Conservation (phyloP, 768 basidiomycete species). For the Pleurotus sapidus region DNA sequence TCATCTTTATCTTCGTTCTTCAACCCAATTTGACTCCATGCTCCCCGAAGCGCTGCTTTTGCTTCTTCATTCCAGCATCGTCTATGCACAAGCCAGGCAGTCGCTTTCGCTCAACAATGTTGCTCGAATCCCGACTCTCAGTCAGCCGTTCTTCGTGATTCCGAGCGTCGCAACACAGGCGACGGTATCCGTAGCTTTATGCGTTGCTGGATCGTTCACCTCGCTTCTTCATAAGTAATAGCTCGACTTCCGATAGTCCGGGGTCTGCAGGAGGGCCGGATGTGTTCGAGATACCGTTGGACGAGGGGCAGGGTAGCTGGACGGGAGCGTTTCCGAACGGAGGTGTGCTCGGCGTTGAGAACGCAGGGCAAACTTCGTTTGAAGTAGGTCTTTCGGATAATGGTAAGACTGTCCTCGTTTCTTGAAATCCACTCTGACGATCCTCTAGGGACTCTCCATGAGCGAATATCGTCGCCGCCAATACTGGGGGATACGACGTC, state of each 20-base stretch:
- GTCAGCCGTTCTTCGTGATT: conserved; percentile 35
- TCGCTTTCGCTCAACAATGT: conserved; percentile 33
- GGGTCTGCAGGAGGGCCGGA: conserved; percentile 31
- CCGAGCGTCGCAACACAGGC: conserved; percentile 32
- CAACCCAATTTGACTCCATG: conserved; percentile 15
- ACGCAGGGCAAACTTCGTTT: conserved; percentile 39
- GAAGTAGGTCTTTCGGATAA: conserved; percentile 56
- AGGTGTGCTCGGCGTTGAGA: conserved; percentile 50
- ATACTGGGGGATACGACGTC: conserved; percentile 73
- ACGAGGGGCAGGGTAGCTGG: conserved; percentile 51
- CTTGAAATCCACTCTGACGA: not conserved
- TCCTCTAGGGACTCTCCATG: conserved; percentile 47
- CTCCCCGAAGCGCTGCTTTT: conserved; percentile 33
- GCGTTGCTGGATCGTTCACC: conserved; percentile 35
- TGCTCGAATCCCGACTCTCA: conserved; percentile 23
- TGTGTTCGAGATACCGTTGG: conserved; percentile 45
- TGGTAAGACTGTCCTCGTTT: conserved; percentile 21
- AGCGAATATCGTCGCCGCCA: conserved; percentile 39
- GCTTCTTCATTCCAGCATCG: conserved; percentile 27
- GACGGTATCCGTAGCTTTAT: conserved; percentile 49
- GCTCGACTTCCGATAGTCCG: conserved; percentile 31
- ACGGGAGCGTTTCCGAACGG: conserved; percentile 42
- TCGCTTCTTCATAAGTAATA: conserved; percentile 61
- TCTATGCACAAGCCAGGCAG: conserved; percentile 27
- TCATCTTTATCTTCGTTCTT: not conserved